Evolutionary conservation across 305 asterid genomes (phyloP), one percentile per base, ranked within the genome.

Genomic region (Fraxinus sp.): DNA sequence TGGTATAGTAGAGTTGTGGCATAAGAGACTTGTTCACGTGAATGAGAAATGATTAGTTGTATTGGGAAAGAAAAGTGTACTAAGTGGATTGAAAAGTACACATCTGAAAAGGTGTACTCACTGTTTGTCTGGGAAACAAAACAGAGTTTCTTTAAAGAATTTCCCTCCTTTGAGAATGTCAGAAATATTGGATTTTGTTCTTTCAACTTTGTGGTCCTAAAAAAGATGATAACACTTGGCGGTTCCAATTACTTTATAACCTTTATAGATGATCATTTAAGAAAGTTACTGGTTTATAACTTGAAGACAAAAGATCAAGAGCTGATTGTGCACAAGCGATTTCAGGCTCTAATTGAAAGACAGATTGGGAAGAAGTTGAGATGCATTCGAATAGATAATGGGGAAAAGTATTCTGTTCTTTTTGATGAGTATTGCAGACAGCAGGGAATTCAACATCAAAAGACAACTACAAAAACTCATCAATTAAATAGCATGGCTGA

Each of bases 241-340:
- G 2, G 7, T 20, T 49, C 20, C 0, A 49, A 4, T 49, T 49
- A 49, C 59, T 49, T 49, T 14, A 16, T 49, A 49, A 49, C 2
- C 0, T 49, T 14, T 2, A 46, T 46, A 46, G 18, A 49, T 0
- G 59, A 49, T 49, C 59, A 49, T 49, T 14, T 0, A 14, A 14
- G 6, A 0, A 46, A 46, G 14, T 46, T 43, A 46, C 14, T 0
- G 6, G 18, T 46, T 46, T 46, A 46, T 46, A 46, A 66, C 5
- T 68, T 77, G 14, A 66, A 77, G 4, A 30, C 64, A 11, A 78
- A 83, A 71, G 55, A 78, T 8, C n/a, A 70, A 14, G 75, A 70
- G 7, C 22, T 71, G 0, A 78, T 16, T 22, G 77, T 35, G 33
- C 39, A 62, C 7, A 43, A 80, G 2, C 1, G 28, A 8, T 80